Evolutionary conservation across 371 early-diverging fungal species (phyloP), one percentile per base, ranked within the genome.

Genomic region (Syncephalastrum sp.): DNA sequence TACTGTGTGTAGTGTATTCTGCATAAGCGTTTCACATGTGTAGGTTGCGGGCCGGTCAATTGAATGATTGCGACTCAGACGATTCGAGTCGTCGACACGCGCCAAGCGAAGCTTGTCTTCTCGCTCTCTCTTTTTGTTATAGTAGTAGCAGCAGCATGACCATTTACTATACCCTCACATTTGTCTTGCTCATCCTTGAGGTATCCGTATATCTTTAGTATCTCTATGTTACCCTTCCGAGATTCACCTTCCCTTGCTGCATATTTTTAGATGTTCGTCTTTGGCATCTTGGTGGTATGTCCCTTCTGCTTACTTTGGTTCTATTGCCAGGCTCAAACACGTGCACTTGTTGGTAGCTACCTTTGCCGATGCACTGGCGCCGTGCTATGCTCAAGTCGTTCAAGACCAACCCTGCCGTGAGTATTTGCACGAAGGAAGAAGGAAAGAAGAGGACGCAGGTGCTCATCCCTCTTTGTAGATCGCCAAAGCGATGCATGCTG

Each of bases 351-450:
- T 53, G 8, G 24, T 53, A 85, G 85, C 50, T 84, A 23, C 86
- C 86, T 15, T 62, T 86, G 43, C 86, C 86, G 33, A 69, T 69
- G 59, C 78, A 71, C 42, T 84, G 84, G 84, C 77, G 86, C 57
- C 69, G 76, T 46, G 75, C 70, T 5, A 56, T 83, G 59, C 61
- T 84, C 29, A 84, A 75, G 42, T 78, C 76, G 53, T 51, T 79
- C 41, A 73, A 79, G 49, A 61, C 62, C 21, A 82, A 81, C 8
- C 74, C 69, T 25, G 17, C 69, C 52, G 77, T 80, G 72, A 47
- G 62, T 60, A 7, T n/a, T 4, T 27, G 44, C 15, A 15, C 21
- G 15, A 10, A 16, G 44, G 7, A 46, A 6, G n/a, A 57, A 13
- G 1, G 25, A 10, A 24, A 48, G 50, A 25, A 21, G 17, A 15